Base-by-base conservation (phyloP, 805 yeast species). In the Yarrowia sp. region DNA sequence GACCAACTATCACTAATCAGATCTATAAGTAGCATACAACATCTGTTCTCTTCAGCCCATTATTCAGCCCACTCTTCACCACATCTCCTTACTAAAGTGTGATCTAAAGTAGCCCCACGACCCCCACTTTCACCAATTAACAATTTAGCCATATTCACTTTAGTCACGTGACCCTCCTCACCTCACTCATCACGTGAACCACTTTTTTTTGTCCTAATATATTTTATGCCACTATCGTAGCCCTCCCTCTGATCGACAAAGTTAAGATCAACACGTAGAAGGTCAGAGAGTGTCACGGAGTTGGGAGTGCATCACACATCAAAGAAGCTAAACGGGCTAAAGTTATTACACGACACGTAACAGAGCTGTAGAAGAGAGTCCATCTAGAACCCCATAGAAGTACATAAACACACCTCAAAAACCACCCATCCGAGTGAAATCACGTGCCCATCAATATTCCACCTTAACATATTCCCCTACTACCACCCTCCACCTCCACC, bases 191-290 rank as follows among this genome's bases (percentile, higher is more conserved):
- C n/a, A n/a, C n/a, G n/a, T n/a, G n/a, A n/a, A n/a, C n/a, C n/a
- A n/a, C n/a, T n/a, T n/a, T n/a, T n/a, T n/a, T n/a, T n/a, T n/a
- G n/a, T n/a, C n/a, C n/a, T n/a, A n/a, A n/a, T n/a, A 18, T 44
- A 28, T 7, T 44, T 13, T 14, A 44, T 44, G 33, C 11, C 15
- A 18, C 11, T 11, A 8, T 8, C 17, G 4, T n/a, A 14, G 13
- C 11, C 39, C 11, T 10, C 17, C 51, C 15, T 4, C n/a, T 15
- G 39, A 47, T 10, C 28, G 38, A 17, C 41, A 48, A 32, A 32
- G 55, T 48, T 48, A 17, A 17, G 55, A 48, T 48, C 55, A 17
- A 35, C 55, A 35, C 55, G 53, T 33, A 48, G 55, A 48, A 48
- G 33, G 55, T 48, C 55, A n/a, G 35, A 48, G 55, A 48, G 55